phyloP scores from a whole-genome alignment of 2,329 filamentous ascomycete genomes.

The Arachnomyces sp. region DNA sequence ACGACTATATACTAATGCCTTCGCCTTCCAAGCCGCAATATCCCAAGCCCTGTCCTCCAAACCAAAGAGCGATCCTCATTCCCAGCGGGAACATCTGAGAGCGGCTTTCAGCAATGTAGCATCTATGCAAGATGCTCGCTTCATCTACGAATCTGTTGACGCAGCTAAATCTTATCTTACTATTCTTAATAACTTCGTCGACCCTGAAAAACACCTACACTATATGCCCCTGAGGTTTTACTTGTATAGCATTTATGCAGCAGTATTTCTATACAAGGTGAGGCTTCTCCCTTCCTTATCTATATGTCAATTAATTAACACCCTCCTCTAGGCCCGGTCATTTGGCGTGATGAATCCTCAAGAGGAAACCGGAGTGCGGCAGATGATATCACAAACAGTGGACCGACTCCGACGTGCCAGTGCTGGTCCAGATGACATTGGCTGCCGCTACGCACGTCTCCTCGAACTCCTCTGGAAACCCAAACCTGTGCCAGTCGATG shows the following conservation, averaged over 20 bases:
- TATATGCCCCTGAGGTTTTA: conserved; percentile 59
- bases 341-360: conserved; percentile 51
- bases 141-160: conserved; percentile 59
- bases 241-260: conserved; percentile 54
- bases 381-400: conserved; percentile 51
- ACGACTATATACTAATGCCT: conserved; percentile 64
- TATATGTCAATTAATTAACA: conserved; percentile 1
- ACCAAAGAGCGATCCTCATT: conserved; percentile 26
- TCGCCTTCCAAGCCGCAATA: conserved; percentile 64
- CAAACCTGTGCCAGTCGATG: conserved; percentile 21
- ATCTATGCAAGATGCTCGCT: conserved; percentile 54
- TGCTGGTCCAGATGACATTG: conserved; percentile 50
- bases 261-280: conserved; percentile 58
- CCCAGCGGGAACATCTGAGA: conserved; percentile 32
- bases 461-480: conserved; percentile 53
- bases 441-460: conserved; percentile 53
- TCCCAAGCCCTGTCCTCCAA: conserved; percentile 41
- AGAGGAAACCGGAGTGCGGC: conserved; percentile 48
- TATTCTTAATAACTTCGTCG: conserved; percentile 52
- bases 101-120: conserved; percentile 47
- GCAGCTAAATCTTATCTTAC: conserved; percentile 54
- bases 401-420: conserved; percentile 52
- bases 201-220: conserved; percentile 50
- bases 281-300: background rate
- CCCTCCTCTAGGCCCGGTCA: conserved; percentile 39